Percentiles rank a stretch among this genome's conserved stretches.
Conservation (phyloP, 2,329 filamentous ascomycete genomes). For the Lasiodiplodia citricola region DNA sequence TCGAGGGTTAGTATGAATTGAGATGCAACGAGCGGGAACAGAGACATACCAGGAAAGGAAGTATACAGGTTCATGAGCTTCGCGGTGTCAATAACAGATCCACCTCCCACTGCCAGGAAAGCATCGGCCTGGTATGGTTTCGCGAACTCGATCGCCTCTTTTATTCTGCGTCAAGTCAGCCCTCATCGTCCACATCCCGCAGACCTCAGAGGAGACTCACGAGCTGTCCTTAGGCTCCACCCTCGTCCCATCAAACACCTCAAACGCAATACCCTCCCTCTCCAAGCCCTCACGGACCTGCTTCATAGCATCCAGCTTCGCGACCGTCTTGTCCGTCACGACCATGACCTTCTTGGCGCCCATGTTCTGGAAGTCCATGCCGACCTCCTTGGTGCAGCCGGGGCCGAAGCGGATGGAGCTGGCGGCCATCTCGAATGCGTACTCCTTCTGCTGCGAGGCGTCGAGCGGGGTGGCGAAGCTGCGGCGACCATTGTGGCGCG, state of each 20-base stretch:
- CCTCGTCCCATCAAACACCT: slow-evolving; percentile 78
- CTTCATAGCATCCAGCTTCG: slow-evolving; percentile 84
- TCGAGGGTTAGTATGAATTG: slow-evolving; percentile 6
- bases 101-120: slow-evolving; percentile 88
- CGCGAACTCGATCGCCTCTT: slow-evolving; percentile 85
- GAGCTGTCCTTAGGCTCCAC: slow-evolving; percentile 96
- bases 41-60: slow-evolving; percentile 66
- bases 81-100: slow-evolving; percentile 96
- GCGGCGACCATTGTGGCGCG: slow-evolving; percentile 47
- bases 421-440: slow-evolving; percentile 98
- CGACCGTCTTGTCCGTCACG: slow-evolving; percentile 85
- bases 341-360: slow-evolving; percentile 86
- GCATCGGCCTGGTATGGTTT: slow-evolving; percentile 83
- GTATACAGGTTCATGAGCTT: slow-evolving; percentile 99
- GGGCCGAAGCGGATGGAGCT: slow-evolving; percentile 93
- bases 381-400: slow-evolving; percentile 91
- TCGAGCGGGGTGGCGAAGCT: slow-evolving; percentile 79
- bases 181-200: neutral
- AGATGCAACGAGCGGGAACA: too few relatives aligned
- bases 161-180: slow-evolving; percentile 62
- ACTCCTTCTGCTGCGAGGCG: slow-evolving; percentile 79
- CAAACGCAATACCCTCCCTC: slow-evolving; percentile 77
- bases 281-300: slow-evolving; percentile 83
- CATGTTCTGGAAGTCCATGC: slow-evolving; percentile 96
- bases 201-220: slow-evolving; percentile 53